Evolutionary conservation across 2,329 filamentous ascomycete genomes (phyloP), one percentile per base, ranked within the genome.

Genomic region (Aspergillus sojae): DNA sequence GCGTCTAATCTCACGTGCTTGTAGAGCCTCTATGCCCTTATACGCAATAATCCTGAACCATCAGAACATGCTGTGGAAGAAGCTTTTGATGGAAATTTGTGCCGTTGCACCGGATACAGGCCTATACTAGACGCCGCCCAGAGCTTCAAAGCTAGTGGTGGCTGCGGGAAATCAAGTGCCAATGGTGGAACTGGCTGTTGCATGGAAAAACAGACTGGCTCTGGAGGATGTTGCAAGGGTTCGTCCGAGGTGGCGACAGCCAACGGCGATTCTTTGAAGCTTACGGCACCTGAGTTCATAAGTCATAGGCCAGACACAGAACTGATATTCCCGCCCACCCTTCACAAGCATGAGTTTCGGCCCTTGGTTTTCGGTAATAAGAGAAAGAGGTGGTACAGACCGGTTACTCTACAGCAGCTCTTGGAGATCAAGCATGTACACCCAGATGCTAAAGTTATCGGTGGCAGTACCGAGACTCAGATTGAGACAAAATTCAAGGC

Each of bases 401-500:
- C 95, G 0, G 90, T 93, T 36, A 97, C 92, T 0, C 75, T 98
- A 19, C 84, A 92, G 45, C 94, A 99, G 74, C 83, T 99, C 19
- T 85, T 98, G 19, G 91, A 97, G 74, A 97, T 99, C 80, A 98
- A 98, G 82, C 89, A 85, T 71, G 88, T 86, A 0, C 90, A 93
- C 69, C 94, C 94, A 0, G 88, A 89, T 30, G 93, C 94, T 5
- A 99, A 98, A 78, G 88, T 99, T 65, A 97, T 99, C 65, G 94
- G 93, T 57, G 95, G 95, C 65, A 97, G 93, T 75, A 96, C 94
- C 2, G 95, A 99, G 78, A 98, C 94, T 0, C 95, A 98, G 78
- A 98, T 99, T 65, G 95, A 99, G 79, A 91, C 96, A 80, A 97
- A 97, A 79, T 98, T 99, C 86, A 98, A 98, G 81, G 93, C 90